A percentile compares a stretch with the other conserved stretches of the same genome.
These are phyloP conservation scores for Clonostachys sp. DNA, from an alignment of 2,329 filamentous ascomycete species.

Conservation along the genomic window DNA sequence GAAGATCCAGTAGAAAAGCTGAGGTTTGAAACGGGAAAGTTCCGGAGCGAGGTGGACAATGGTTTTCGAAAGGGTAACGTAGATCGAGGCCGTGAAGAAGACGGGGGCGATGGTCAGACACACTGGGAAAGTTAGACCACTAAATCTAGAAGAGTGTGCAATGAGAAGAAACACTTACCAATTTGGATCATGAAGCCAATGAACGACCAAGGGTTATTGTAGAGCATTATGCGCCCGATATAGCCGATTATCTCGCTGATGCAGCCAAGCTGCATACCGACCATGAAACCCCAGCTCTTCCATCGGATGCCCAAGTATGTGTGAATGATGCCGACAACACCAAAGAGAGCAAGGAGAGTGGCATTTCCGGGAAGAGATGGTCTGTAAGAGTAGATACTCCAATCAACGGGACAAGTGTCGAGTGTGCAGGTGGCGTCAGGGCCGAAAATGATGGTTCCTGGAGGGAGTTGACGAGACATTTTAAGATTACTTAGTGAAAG, in stretches of 20 bases:
- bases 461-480: constrained; percentile 3
- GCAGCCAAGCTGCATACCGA: constrained; percentile 32
- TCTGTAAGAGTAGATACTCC: constrained; percentile 35
- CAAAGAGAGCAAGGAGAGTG: constrained; percentile 31
- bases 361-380: constrained; percentile 31
- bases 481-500: too few species aligned
- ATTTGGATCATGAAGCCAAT: constrained; percentile 60
- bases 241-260: constrained; percentile 1
- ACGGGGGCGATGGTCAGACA: constrained; percentile 42
- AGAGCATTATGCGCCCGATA: constrained; percentile 38
- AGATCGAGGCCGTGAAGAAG: constrained; percentile 28
- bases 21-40: constrained; percentile 32
- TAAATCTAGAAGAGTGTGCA: constrained; percentile 38
- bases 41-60: constrained; percentile 16
- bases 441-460: constrained; percentile 29
- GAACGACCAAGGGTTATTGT: constrained; percentile 52
- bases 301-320: constrained; percentile 27
- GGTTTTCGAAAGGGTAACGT: constrained; percentile 11
- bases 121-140: constrained; percentile 18
- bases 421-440: constrained; percentile 40
- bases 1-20: constrained; percentile 39
- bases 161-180: constrained; percentile 26
- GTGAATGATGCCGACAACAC: constrained; percentile 35
- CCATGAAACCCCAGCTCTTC: constrained; percentile 31
- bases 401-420: constrained; percentile 23